Conservation (phyloP, 2,329 filamentous ascomycete species). For the Fusarium sp. region DNA sequence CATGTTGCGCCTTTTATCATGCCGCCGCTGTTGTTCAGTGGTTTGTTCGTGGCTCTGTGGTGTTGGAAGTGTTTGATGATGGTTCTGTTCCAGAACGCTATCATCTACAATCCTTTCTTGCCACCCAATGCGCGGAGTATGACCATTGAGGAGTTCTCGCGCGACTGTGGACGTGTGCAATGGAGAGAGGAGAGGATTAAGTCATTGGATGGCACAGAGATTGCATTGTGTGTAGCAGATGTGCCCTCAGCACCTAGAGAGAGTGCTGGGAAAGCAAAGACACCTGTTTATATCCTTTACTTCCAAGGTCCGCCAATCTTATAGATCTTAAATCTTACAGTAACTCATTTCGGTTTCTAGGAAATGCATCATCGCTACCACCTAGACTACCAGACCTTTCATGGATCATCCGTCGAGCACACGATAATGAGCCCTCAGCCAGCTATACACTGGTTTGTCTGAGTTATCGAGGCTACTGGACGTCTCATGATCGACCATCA, state of each 20-base stretch:
- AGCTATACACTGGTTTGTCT: slow-evolving; percentile 66
- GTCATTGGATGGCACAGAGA: slow-evolving; percentile 73
- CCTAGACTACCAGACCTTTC: slow-evolving; percentile 70
- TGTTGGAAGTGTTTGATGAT: slow-evolving; percentile 79
- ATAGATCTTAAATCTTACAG: neutral
- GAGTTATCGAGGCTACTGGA: slow-evolving; percentile 83
- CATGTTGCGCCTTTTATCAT: slow-evolving; percentile 62
- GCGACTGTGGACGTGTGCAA: slow-evolving; percentile 69
- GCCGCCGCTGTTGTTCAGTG: slow-evolving; percentile 75
- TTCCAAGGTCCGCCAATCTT: slow-evolving; percentile 44
- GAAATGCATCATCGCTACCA: slow-evolving; percentile 71
- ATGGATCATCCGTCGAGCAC: slow-evolving; percentile 62
- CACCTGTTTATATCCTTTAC: slow-evolving; percentile 62
- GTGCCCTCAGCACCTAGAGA: slow-evolving; percentile 40
- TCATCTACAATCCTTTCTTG: slow-evolving; percentile 84
- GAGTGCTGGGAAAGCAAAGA: slow-evolving; percentile 16
- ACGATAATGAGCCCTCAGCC: slow-evolving; percentile 53
- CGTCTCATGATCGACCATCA: slow-evolving; percentile 76
- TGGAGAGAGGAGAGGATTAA: slow-evolving; percentile 76
- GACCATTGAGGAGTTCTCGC: slow-evolving; percentile 73
- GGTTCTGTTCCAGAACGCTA: slow-evolving; percentile 82
- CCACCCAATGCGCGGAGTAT: slow-evolving; percentile 78
- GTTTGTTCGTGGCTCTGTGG: slow-evolving; percentile 75
- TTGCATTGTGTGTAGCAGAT: slow-evolving; percentile 70
- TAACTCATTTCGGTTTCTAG: slow-evolving; percentile 52